phyloP scores from a whole-genome alignment of 345 rosid genomes.

The Acer negundo region DNA sequence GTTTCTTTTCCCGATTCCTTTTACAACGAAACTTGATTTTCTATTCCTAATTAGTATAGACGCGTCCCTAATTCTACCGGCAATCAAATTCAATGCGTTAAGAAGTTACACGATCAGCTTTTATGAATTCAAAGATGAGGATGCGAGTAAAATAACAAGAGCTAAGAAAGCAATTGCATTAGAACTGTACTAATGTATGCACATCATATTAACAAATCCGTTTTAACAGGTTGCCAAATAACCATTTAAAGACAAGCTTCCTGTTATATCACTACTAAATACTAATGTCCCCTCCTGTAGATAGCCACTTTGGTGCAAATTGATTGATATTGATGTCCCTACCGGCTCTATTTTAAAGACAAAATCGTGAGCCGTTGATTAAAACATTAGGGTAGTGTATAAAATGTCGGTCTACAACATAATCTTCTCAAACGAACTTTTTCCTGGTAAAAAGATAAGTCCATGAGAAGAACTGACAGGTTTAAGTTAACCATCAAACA shows the following conservation, averaged over 20 bases:
- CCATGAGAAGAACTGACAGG: not conserved
- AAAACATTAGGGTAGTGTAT: not conserved
- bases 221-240: not conserved
- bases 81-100: not conserved
- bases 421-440: slow-evolving; percentile 57
- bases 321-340: not conserved
- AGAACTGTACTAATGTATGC: not conserved
- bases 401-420: slow-evolving; percentile 43
- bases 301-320: not conserved
- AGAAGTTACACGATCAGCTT: not conserved
- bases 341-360: not conserved
- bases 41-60: too few relatives aligned
- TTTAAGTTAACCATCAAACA: not conserved
- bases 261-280: not conserved
- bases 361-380: not conserved
- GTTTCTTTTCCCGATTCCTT: too few relatives aligned
- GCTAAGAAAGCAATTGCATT: not conserved
- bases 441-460: slow-evolving; percentile 38
- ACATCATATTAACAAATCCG: not conserved
- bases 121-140: not conserved
- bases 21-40: too few relatives aligned
- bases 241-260: not conserved
- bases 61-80: not conserved
- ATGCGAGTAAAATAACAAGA: not conserved
- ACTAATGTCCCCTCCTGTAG: not conserved